These are phyloP conservation scores for Clausena lansium DNA, from an alignment of 345 rosid genomes.

Conservation along the genomic window DNA sequence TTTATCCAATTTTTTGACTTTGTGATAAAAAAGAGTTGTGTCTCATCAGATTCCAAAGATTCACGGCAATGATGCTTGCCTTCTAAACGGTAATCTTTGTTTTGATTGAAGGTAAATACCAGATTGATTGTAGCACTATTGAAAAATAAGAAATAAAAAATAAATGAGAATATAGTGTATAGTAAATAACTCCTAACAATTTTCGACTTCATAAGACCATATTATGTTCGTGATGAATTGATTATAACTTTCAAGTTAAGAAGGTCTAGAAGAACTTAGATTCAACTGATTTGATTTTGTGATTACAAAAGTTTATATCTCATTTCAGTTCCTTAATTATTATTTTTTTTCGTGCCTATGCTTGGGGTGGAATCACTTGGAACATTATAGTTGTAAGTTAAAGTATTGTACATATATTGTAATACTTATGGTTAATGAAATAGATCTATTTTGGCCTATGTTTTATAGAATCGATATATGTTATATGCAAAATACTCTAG, in stretches of 20 bases:
- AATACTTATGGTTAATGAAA: too few species aligned
- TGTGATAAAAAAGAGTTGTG: background rate
- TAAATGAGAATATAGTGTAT: background rate
- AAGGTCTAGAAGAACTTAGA: background rate
- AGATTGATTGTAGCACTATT: background rate
- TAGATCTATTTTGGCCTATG: background rate
- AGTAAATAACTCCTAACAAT: background rate
- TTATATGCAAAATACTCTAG: background rate
- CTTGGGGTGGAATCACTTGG: too few species aligned
- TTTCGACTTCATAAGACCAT: background rate
- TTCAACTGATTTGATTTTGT: background rate
- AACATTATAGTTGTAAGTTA: too few species aligned
- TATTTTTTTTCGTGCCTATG: too few species aligned
- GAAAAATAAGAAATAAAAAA: background rate
- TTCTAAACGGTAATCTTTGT: background rate
- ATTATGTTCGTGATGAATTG: background rate
- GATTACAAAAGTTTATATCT: background rate
- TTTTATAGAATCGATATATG: background rate
- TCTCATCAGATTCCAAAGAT: background rate
- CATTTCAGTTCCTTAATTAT: background rate
- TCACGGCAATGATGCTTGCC: background rate
- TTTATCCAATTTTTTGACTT: conserved; percentile 4
- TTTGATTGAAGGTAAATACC: background rate
- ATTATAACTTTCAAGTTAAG: background rate
- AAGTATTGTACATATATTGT: too few species aligned